Percentiles rank a stretch among this genome's conserved stretches.
Conservation (phyloP, 192 early-diverging fungal species). For the Umbelopsis sp. region DNA sequence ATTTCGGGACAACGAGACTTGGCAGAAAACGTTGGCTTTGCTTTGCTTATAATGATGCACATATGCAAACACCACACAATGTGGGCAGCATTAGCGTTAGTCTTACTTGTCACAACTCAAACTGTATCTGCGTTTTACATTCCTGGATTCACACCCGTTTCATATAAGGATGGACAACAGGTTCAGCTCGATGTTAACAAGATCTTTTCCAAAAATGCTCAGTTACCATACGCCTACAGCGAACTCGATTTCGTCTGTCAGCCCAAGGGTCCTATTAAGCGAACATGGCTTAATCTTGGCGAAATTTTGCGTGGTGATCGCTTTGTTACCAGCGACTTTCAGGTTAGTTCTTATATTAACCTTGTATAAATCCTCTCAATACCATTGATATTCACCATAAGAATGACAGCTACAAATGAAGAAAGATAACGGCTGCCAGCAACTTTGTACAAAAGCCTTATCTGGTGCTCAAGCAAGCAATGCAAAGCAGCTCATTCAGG, state of each 20-base stretch:
- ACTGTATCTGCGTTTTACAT: slow-evolving; percentile 1
- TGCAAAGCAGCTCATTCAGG: slow-evolving; percentile 51
- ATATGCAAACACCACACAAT: not conserved
- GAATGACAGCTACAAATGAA: slow-evolving; percentile 39
- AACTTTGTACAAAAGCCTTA: slow-evolving; percentile 57
- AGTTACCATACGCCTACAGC: slow-evolving; percentile 64
- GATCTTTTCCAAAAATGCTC: slow-evolving; percentile 65
- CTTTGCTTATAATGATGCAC: not conserved
- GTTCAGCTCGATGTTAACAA: slow-evolving; percentile 67
- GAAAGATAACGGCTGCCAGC: slow-evolving; percentile 47
- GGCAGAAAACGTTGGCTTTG: not conserved
- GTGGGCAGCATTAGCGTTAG: not conserved
- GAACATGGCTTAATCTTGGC: slow-evolving; percentile 53
- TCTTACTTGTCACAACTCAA: not conserved
- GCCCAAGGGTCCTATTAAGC: slow-evolving; percentile 37
- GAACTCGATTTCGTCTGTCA: slow-evolving; percentile 64
- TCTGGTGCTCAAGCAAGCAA: slow-evolving; percentile 40
- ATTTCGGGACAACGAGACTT: slow-evolving; percentile 1
- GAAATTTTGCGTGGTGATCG: slow-evolving; percentile 71
- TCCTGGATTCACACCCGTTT: not conserved
- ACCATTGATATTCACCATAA: not conserved
- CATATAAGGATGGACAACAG: slow-evolving; percentile 39
- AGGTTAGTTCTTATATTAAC: slow-evolving; percentile 22
- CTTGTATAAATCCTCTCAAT: not conserved
- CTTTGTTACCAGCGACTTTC: slow-evolving; percentile 59